Base-by-base conservation (phyloP, 1,284 basidiomycete species). In the Irpex rosettiformis region DNA sequence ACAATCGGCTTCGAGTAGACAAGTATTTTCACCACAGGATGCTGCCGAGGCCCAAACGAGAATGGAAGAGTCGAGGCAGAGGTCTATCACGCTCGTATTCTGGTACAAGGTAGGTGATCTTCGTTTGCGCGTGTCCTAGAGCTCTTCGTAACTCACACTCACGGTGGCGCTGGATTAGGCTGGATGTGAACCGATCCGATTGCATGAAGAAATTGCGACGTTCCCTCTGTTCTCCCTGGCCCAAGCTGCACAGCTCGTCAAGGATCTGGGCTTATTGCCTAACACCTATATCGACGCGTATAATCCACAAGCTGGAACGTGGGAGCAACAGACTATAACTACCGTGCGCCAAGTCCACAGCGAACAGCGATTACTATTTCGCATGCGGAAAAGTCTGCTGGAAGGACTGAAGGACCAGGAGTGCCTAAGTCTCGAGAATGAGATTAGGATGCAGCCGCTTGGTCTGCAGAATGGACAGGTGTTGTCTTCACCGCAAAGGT, bases 211-310 rank as follows among this genome's bases (percentile, higher is more conserved):
- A 61, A 76, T 87, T 47, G 72, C 81, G 0, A 84, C 83, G 0
- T 88, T 88, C 63, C 86, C 86, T 0, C 77, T 82, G 30, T 85
- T 88, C 66, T 80, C 81, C 49, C 75, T 87, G 61, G 69, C 75
- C 25, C 70, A 79, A 33, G 73, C 88, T 56, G 75, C 83, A 24
- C 70, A 79, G 37, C 74, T 89, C 56, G 75, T 83, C 3, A 66
- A 72, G 2, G 81, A 84, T 61, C 77, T 88, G 18, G 78, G 78
- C 6, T 72, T 88, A 13, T 72, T 74, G 0, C 55, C 75, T 0
- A 70, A 70, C 6, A 80, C 83, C 2, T 88, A 82, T 64, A 72
- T 89, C 48, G 86, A 89, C 61, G 75, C 81, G 1, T 89, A 80
- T 68, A 81, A 84, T 61, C 73, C 77, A 4, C 61, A 69, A 1